Percentiles rank a stretch among this genome's conserved stretches.
These are phyloP conservation scores for Echria macrotheca DNA, from an alignment of 495 filamentous ascomycete genomes.

Conservation along the genomic window DNA sequence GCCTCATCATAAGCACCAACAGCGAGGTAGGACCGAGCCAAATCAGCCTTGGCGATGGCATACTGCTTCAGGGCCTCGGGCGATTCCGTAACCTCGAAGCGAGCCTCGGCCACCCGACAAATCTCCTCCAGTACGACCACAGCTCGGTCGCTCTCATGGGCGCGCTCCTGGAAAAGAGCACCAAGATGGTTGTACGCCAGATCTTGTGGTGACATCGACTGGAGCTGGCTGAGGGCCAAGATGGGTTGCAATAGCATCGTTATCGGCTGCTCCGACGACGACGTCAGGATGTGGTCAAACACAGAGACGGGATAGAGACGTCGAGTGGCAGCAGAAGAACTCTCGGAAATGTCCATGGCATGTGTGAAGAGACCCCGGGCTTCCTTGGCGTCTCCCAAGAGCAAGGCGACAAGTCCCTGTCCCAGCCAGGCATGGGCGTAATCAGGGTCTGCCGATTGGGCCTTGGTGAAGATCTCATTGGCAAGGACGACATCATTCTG, in stretches of 20 bases:
- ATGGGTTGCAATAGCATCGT: constrained; percentile 60
- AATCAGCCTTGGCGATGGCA: constrained; percentile 80
- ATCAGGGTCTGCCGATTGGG: constrained; percentile 90
- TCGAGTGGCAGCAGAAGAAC: constrained; percentile 63
- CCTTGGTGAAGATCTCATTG: constrained; percentile 80
- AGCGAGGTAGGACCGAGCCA: constrained; percentile 73
- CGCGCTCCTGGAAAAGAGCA: constrained; percentile 75
- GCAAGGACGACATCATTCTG: constrained; percentile 78
- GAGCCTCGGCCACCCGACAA: constrained; percentile 63
- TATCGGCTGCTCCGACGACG: constrained; percentile 51
- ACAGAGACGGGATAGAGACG: constrained; percentile 69
- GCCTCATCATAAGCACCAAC: constrained; percentile 57
- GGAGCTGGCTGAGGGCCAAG: constrained; percentile 81
- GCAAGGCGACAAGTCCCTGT: constrained; percentile 76
- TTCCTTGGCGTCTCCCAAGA: constrained; percentile 66
- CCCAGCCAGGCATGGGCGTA: constrained; percentile 91
- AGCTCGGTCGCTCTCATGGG: constrained; percentile 60
- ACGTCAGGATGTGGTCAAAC: constrained; percentile 69
- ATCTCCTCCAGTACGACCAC: constrained; percentile 57
- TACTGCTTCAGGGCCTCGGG: constrained; percentile 63
- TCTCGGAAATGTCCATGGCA: constrained; percentile 84
- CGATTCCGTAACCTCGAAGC: constrained; percentile 80
- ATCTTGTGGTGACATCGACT: constrained; percentile 59
- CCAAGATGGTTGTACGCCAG: constrained; percentile 69
- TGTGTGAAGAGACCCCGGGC: constrained; percentile 86